A percentile compares a stretch with the other conserved stretches of the same genome.
Conservation (phyloP, 257 asterid species). For the Echites panduratus region DNA sequence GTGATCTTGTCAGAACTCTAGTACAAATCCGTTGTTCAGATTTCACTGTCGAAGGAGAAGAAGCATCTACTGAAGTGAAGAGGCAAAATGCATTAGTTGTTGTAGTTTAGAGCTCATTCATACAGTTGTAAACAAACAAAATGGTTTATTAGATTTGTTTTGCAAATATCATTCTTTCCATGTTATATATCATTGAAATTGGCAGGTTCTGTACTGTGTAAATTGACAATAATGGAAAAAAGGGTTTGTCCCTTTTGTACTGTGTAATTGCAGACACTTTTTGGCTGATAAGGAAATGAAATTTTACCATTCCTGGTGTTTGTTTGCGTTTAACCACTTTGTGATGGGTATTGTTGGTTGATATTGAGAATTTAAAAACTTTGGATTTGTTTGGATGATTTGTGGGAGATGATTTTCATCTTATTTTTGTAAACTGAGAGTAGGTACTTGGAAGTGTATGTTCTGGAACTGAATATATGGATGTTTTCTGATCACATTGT, state of each 20-base stretch:
- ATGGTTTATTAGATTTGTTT: too few species aligned
- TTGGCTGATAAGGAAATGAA: neutral
- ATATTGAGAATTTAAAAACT: neutral
- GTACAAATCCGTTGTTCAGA: slow-evolving; percentile 85
- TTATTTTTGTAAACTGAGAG: too few species aligned
- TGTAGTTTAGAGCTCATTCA: too few species aligned
- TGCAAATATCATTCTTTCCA: too few species aligned
- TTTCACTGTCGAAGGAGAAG: slow-evolving; percentile 70
- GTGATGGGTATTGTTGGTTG: neutral
- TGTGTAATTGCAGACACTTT: neutral
- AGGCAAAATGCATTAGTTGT: slow-evolving; percentile 77
- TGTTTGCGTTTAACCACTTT: neutral
- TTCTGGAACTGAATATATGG: too few species aligned
- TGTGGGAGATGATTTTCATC: too few species aligned
- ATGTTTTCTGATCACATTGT: too few species aligned
- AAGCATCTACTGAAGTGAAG: slow-evolving; percentile 82
- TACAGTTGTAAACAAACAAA: too few species aligned
- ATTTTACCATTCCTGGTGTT: neutral
- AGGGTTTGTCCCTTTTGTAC: neutral
- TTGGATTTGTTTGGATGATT: neutral
- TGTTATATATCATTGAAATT: too few species aligned
- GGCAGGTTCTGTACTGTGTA: too few species aligned
- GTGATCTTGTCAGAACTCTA: slow-evolving; percentile 68
- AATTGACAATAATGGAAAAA: too few species aligned
- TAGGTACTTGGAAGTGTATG: too few species aligned